phyloP scores from a whole-genome alignment of 2,329 filamentous ascomycete species.

The Hypoxylon sp. region DNA sequence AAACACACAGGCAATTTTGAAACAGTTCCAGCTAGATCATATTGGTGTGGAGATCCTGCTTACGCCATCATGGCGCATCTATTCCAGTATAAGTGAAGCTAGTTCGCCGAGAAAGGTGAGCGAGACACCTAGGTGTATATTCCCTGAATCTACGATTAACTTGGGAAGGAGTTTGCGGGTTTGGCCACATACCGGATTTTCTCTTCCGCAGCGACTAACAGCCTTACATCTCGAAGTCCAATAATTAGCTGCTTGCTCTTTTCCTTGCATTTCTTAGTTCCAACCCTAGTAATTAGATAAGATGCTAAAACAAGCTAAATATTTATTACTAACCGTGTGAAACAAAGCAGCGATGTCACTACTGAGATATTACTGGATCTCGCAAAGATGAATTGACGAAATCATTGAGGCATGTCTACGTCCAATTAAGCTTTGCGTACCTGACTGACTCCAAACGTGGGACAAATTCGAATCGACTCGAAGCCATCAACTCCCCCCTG shows the following conservation, averaged over 20 bases:
- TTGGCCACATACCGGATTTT: not conserved
- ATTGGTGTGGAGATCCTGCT: conserved; percentile 15
- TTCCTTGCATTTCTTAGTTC: not conserved
- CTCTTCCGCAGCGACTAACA: not conserved
- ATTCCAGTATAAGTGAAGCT: conserved; percentile 11
- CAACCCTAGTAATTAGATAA: not conserved
- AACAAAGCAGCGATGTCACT: conserved; percentile 3
- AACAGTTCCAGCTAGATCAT: conserved; percentile 5
- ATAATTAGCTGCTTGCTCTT: not conserved
- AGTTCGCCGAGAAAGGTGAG: conserved; percentile 9
- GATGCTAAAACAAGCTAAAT: not conserved
- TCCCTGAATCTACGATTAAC: not conserved
- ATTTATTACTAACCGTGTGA: conserved; percentile 3
- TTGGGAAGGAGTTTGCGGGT: not conserved
- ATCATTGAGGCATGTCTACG: conserved; percentile 15
- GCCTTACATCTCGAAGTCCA: not conserved
- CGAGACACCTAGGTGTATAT: conserved; percentile 4
- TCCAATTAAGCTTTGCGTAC: conserved; percentile 39
- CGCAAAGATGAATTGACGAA: not conserved
- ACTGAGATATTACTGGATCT: conserved; percentile 9
- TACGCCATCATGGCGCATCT: conserved; percentile 12
- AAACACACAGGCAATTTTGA: not conserved
- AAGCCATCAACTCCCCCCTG: conserved; percentile 30
- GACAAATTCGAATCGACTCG: conserved; percentile 21
- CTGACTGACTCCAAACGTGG: conserved; percentile 17